These are phyloP conservation scores for Dendrocalamus latiflorus DNA, from an alignment of 202 grass and related monocot genomes.

Conservation along the genomic window DNA sequence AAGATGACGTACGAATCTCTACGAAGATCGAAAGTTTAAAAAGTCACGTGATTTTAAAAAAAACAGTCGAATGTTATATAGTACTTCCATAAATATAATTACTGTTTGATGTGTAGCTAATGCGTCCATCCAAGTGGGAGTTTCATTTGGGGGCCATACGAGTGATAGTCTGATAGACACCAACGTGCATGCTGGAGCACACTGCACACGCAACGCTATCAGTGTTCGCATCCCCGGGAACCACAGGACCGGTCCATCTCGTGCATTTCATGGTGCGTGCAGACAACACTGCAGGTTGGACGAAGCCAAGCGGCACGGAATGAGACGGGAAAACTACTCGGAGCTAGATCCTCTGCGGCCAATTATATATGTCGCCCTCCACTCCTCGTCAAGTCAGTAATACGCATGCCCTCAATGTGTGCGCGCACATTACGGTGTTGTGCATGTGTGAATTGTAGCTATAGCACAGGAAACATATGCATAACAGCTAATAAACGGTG, in stretches of 20 bases:
- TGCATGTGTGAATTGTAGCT: too few relatives aligned
- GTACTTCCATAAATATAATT: neutral
- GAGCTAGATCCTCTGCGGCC: neutral
- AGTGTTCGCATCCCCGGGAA: neutral
- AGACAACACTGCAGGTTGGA: neutral
- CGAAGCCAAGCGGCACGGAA: neutral
- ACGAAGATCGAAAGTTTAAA: too few relatives aligned
- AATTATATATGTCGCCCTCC: neutral
- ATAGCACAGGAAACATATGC: too few relatives aligned
- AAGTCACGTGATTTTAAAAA: too few relatives aligned
- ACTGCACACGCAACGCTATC: neutral
- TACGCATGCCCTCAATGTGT: neutral
- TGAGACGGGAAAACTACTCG: neutral
- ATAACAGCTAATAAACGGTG: too few relatives aligned
- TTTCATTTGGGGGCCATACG: neutral
- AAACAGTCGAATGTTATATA: too few relatives aligned
- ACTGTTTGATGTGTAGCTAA: neutral
- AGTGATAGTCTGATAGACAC: neutral
- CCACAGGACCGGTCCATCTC: neutral
- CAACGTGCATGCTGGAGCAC: constrained; percentile 17
- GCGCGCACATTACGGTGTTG: too few relatives aligned
- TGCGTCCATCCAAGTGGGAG: neutral
- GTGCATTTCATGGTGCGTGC: neutral
- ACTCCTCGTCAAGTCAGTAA: neutral
- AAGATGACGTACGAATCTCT: too few relatives aligned